Evolutionary conservation across 768 basidiomycete species (phyloP), one percentile per base, ranked within the genome.

Genomic region (Lentinula sp.): DNA sequence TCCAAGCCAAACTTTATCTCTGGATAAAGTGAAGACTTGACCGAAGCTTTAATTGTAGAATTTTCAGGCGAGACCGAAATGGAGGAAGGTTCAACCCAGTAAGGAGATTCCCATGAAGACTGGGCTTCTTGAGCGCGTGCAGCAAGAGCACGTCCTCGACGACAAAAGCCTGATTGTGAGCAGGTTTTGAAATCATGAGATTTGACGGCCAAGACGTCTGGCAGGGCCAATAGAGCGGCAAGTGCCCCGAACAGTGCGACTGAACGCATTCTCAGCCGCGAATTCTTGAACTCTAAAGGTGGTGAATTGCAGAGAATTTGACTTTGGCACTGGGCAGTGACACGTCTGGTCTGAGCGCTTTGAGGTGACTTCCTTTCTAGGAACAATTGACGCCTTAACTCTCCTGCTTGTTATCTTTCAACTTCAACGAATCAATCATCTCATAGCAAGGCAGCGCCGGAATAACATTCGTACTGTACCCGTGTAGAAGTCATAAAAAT

Each of bases 161-260:
- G 84, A 78, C 97, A 98, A 75, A 99, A 98, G 18, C 91, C 95
- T 0, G 93, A 84, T 73, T 98, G 93, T n/a, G 82, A 80, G 69
- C 97, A 98, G 61, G 86, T 93, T 74, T 97, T 98, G 82, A 95
- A 99, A 74, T 98, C 93, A 62, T 88, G 81, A 18, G 80, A 76
- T 76, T 91, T 91, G 74, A 91, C 84, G 39, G 88, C 84, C 32
- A 80, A 66, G 5, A 78, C 70, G 60, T 76, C 70, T 45, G 76
- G 72, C 49, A 68, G 58, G 15, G 68, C 62, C 21, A 77, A 54
- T 28, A 79, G 70, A 49, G 79, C 64, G 50, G 71, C 66, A 43
- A 78, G 59, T 46, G 74, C 67, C 56, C 73, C 75, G 51, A 78
- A 64, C 48, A 79, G 64, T 3, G 37, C 59, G 18, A 51, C 48